A percentile compares a stretch with the other conserved stretches of the same genome.
phyloP scores from a whole-genome alignment of 129 eudicot species.

The Lactuca sativa region DNA sequence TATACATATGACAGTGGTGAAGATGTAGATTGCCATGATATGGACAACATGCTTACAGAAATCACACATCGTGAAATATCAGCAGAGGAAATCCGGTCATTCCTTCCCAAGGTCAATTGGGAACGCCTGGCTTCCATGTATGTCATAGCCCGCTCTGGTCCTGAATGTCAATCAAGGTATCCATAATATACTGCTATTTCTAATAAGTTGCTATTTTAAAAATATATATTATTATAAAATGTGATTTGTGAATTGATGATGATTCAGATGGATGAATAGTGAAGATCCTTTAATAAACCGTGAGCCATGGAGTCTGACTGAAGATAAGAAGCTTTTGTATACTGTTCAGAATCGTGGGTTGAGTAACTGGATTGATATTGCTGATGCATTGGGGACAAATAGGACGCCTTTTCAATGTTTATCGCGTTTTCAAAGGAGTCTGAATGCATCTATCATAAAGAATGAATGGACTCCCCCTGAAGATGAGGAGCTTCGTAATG shows the following conservation, averaged over 20 bases:
- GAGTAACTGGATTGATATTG: constrained; percentile 67
- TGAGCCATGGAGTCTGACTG: constrained; percentile 46
- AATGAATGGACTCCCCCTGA: constrained; percentile 80
- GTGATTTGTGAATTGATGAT: constrained; percentile 1
- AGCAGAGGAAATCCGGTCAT: constrained; percentile 49
- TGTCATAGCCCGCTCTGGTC: constrained; percentile 56
- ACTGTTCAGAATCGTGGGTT: constrained; percentile 54
- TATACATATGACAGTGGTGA: constrained; percentile 34
- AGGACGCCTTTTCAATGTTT: constrained; percentile 89
- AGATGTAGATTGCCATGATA: constrained; percentile 38
- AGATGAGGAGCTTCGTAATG: constrained; percentile 66
- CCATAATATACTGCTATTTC: not conserved
- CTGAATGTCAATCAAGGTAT: constrained; percentile 88
- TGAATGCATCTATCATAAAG: constrained; percentile 77
- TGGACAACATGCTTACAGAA: constrained; percentile 50
- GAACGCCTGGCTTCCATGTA: constrained; percentile 63
- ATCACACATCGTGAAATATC: constrained; percentile 59
- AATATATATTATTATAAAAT: not conserved
- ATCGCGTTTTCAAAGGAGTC: constrained; percentile 90
- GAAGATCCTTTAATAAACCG: constrained; percentile 71
- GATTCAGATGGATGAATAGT: constrained; percentile 72
- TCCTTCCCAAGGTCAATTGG: constrained; percentile 79
- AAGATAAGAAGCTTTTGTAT: constrained; percentile 67
- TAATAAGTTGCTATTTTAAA: not conserved
- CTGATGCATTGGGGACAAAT: constrained; percentile 55